phyloP scores from a whole-genome alignment of 2,329 filamentous ascomycete genomes.

The Cladosporium sp. region DNA sequence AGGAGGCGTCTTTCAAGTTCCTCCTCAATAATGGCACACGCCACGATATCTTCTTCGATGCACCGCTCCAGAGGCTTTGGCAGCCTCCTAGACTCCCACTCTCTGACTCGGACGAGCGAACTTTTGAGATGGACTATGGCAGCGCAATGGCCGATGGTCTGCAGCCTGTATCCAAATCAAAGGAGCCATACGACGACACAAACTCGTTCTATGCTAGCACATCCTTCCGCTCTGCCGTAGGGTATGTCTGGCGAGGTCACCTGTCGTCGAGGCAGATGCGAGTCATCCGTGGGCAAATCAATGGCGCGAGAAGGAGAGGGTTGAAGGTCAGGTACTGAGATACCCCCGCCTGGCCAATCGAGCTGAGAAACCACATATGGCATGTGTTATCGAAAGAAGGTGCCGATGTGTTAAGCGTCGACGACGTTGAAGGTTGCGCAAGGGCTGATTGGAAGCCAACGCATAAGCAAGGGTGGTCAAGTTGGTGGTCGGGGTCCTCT shows the following conservation, averaged over 20 bases:
- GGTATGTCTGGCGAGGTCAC: constrained; percentile 39
- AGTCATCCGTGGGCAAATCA: constrained; percentile 49
- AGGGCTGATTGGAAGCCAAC: constrained; percentile 42
- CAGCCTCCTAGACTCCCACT: constrained; percentile 21
- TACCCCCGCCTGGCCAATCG: constrained; percentile 52
- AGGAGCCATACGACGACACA: constrained; percentile 44
- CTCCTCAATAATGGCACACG: constrained; percentile 50
- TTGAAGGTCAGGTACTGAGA: constrained; percentile 56
- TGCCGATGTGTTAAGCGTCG: constrained; percentile 54
- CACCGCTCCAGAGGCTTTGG: constrained; percentile 51
- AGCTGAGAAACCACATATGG: constrained; percentile 54
- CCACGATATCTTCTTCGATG: constrained; percentile 59
- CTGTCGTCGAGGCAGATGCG: constrained; percentile 45
- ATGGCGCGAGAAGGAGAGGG: constrained; percentile 47
- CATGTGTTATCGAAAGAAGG: constrained; percentile 50
- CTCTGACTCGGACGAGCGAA: not conserved
- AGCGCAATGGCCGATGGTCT: constrained; percentile 22
- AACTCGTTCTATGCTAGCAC: constrained; percentile 67
- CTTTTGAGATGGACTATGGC: constrained; percentile 16
- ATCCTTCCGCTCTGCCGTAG: constrained; percentile 54
- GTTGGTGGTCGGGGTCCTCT: too few species aligned
- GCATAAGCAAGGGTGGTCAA: not conserved
- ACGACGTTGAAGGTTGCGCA: constrained; percentile 51
- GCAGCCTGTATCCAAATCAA: constrained; percentile 29
- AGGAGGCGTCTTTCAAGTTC: constrained; percentile 52